Base-by-base conservation (phyloP, 1,284 basidiomycete genomes). In the Trichosporon sp. region DNA sequence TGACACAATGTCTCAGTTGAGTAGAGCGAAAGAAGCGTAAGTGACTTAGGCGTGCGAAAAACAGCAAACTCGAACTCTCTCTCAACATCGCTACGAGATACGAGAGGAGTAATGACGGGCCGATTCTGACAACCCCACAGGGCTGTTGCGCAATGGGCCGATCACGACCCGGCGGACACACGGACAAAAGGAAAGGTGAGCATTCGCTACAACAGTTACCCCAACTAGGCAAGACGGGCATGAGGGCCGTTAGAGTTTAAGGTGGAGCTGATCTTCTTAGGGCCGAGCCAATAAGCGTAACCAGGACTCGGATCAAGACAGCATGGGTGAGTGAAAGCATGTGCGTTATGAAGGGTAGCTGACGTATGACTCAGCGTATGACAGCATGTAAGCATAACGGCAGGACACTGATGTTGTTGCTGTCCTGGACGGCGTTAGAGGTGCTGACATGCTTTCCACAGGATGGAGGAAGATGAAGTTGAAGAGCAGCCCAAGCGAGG, bases 271-370 rank as follows among this genome's bases (percentile, higher is more conserved):
- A 58, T n/a, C 29, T 18, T n/a, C 27, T 18, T n/a, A 60, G 56
- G 56, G 56, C 56, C 56, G 56, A 32, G 56, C 27, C 15, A 68
- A 65, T 42, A 86, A 84, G 74, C 85, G 82, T 23, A 83, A 83
- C 3, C 85, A 85, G 12, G 87, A 86, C 53, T 92, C 91, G 1
- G 79, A 80, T 1, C 87, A 87, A 29, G 92, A 95, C 77, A 94
- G 92, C 15, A 95, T 94, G 91, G 84, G 87, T 84, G 86, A 88
- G 87, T 70, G 0, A 18, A 27, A 44, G 27, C 63, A 3, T 18
- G 34, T 13, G 27, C 32, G 25, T n/a, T n/a, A 4, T 21, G 25
- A 64, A 12, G 25, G 12, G 15, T 18, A 63, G 34, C 68, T 66
- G 42, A 69, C 64, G 11, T 2, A 3, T 18, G 7, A 25, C 27